phyloP scores from a whole-genome alignment of 306 rosid species.

The Rubus idaeus region DNA sequence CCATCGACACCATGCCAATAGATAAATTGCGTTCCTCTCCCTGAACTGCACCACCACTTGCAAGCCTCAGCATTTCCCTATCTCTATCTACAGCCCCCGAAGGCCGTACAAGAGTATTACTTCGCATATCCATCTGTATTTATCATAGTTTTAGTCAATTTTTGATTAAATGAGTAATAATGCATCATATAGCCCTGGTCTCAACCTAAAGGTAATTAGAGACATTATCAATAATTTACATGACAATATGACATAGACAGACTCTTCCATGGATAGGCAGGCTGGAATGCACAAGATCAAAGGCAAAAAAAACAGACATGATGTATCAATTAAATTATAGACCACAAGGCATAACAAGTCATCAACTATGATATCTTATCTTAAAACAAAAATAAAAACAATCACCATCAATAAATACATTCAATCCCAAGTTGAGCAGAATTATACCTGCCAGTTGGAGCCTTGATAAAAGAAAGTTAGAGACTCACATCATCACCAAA shows the following conservation, averaged over 20 bases:
- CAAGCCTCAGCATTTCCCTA: slow-evolving; percentile 75
- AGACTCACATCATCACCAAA: too few species aligned
- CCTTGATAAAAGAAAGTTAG: too few species aligned
- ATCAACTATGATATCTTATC: too few species aligned
- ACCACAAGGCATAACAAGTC: too few species aligned
- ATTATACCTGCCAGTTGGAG: too few species aligned
- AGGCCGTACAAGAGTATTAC: slow-evolving; percentile 71
- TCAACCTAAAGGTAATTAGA: slow-evolving; percentile 1
- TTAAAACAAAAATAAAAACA: too few species aligned
- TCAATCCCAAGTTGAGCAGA: too few species aligned
- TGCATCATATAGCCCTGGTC: background rate
- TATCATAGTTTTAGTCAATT: slow-evolving; percentile 35
- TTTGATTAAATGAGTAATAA: slow-evolving; percentile 18
- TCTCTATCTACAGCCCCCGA: slow-evolving; percentile 81
- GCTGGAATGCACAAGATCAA: background rate
- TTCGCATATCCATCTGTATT: slow-evolving; percentile 79
- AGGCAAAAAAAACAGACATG: background rate
- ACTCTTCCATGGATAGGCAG: background rate
- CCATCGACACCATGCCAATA: slow-evolving; percentile 83
- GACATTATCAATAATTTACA: slow-evolving; percentile 3
- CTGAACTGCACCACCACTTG: slow-evolving; percentile 62
- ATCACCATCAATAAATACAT: too few species aligned
- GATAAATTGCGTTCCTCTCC: slow-evolving; percentile 81
- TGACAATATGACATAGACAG: background rate
- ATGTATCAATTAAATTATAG: too few species aligned